These are phyloP conservation scores for Ascochyta viciae-villosae DNA, from an alignment of 2,329 filamentous ascomycete genomes.

Conservation along the genomic window DNA sequence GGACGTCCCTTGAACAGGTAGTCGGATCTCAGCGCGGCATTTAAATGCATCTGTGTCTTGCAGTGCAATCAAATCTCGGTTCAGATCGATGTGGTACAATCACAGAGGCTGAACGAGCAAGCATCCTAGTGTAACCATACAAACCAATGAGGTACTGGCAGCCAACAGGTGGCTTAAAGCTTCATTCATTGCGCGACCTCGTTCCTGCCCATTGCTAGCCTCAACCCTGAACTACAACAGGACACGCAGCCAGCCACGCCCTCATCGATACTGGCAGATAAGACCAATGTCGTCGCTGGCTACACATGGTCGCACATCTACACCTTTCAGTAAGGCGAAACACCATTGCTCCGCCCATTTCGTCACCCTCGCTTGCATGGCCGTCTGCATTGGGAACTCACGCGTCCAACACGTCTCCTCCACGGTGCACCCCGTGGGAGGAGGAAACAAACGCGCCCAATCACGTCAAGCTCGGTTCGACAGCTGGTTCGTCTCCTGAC, in stretches of 20 bases:
- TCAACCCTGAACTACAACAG: not conserved
- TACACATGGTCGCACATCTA: conserved; percentile 12
- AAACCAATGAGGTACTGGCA: not conserved
- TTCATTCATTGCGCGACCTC: conserved; percentile 13
- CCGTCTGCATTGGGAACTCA: conserved; percentile 6
- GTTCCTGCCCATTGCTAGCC: conserved; percentile 13
- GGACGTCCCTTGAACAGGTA: not conserved
- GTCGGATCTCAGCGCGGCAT: not conserved
- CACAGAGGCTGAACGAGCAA: conserved; percentile 15
- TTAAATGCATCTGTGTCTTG: conserved; percentile 9
- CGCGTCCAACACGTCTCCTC: conserved; percentile 10
- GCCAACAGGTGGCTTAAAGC: conserved; percentile 4
- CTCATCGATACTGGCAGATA: conserved; percentile 9
- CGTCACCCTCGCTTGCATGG: conserved; percentile 5
- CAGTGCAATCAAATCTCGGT: conserved; percentile 4
- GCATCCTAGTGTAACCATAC: conserved; percentile 1
- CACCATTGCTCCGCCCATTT: not conserved
- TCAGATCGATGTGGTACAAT: conserved; percentile 10
- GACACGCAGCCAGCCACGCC: conserved; percentile 9
- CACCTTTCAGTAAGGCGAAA: conserved; percentile 3
- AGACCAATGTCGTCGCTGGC: conserved; percentile 6
- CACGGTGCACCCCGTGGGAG: not conserved
- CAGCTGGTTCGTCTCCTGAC: conserved; percentile 8
- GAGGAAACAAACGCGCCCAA: not conserved
- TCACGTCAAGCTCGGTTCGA: not conserved